Evolutionary conservation across 306 rosid genomes (phyloP).

Genomic region (Malus sylvestris): DNA sequence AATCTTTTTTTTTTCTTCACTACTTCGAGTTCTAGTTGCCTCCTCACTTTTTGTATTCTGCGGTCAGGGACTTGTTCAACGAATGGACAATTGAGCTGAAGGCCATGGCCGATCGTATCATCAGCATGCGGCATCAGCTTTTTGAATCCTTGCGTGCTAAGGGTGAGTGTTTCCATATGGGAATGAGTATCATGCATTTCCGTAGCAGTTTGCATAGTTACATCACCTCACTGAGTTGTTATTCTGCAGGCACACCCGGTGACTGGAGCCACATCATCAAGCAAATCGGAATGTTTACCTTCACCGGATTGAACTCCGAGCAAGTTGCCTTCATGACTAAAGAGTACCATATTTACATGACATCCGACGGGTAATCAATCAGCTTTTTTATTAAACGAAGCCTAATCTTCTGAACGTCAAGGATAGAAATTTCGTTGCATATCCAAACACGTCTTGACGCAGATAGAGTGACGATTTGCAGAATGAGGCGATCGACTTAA

Average conservation of each 20-base stretch:
- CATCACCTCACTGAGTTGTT: not conserved
- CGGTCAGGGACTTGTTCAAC: conserved; percentile 55
- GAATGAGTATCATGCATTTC: too few relatives aligned
- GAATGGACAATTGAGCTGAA: conserved; percentile 97
- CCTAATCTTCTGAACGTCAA: too few relatives aligned
- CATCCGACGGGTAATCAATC: conserved; percentile 81
- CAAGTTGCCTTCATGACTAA: conserved; percentile 93
- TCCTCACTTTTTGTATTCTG: not conserved
- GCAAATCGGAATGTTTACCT: conserved; percentile 98
- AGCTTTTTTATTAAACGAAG: not conserved
- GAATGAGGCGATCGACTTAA: not conserved
- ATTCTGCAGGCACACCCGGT: conserved; percentile 82
- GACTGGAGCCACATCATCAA: conserved; percentile 99
- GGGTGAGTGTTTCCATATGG: conserved; percentile 40
- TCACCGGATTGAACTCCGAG: conserved; percentile 80
- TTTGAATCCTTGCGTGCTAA: conserved; percentile 68
- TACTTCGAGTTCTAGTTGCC: not conserved
- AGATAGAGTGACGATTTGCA: not conserved
- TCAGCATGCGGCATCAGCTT: conserved; percentile 88
- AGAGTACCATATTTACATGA: conserved; percentile 89
- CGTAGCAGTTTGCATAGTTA: not conserved
- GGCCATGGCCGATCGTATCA: conserved; percentile 97
- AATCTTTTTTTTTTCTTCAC: not conserved
- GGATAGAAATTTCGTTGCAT: not conserved
- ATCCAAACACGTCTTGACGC: not conserved